Conservation (phyloP, 495 filamentous ascomycete genomes). For the Lindgomyces ingoldianus region DNA sequence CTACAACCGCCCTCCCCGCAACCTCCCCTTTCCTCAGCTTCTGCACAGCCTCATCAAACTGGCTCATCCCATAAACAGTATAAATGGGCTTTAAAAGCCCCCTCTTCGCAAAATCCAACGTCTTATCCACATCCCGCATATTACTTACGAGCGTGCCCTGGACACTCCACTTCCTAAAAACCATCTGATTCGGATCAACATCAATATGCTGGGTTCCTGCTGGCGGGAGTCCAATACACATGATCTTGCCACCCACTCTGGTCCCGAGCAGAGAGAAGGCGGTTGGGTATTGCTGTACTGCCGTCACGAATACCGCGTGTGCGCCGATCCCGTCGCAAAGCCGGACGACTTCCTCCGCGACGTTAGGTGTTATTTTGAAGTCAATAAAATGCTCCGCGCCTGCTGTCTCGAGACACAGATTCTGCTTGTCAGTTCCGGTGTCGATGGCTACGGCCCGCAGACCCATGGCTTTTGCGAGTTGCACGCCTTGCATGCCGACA, state of each 20-base stretch:
- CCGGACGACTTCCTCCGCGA: conserved; percentile 29
- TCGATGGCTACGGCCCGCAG: conserved; percentile 38
- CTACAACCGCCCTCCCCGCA: conserved; percentile 38
- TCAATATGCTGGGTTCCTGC: conserved; percentile 29
- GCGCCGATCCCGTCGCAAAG: conserved; percentile 38
- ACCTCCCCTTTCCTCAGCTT: conserved; percentile 39
- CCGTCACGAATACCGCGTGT: conserved; percentile 40
- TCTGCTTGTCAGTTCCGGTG: conserved; percentile 36
- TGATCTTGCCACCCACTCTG: conserved; percentile 35
- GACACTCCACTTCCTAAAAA: conserved; percentile 35
- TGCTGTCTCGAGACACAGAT: conserved; percentile 31
- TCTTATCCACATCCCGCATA: conserved; percentile 38
- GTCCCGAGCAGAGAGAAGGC: conserved; percentile 18
- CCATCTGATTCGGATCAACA: conserved; percentile 33
- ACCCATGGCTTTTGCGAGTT: conserved; percentile 46
- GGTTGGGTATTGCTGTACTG: conserved; percentile 28
- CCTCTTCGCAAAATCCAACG: conserved; percentile 38
- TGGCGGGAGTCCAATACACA: conserved; percentile 39
- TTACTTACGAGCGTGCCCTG: conserved; percentile 38
- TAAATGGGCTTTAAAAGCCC: conserved; percentile 38
- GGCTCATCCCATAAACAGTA: conserved; percentile 30
- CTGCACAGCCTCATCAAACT: conserved; percentile 38
- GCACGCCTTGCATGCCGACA: conserved; percentile 48
- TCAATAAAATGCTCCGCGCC: conserved; percentile 41
- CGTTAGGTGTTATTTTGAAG: conserved; percentile 32